A percentile compares a stretch with the other conserved stretches of the same genome.
These are phyloP conservation scores for Saturnispora galanensis DNA, from an alignment of 805 yeast genomes.

Conservation along the genomic window DNA sequence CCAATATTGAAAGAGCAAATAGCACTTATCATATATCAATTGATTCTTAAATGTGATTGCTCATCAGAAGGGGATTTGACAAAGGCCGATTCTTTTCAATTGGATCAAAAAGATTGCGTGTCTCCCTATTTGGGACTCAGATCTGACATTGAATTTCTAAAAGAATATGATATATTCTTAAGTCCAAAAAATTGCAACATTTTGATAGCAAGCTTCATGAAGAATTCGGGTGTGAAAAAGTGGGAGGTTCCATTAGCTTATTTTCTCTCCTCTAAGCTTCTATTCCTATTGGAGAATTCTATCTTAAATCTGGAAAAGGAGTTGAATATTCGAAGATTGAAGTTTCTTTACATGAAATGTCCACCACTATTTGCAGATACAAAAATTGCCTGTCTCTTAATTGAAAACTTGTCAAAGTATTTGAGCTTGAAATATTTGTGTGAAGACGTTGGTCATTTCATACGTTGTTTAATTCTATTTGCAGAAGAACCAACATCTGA, in stretches of 20 bases:
- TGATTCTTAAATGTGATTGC: conserved; percentile 33
- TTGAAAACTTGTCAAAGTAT: conserved; percentile 10
- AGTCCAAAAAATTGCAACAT: conserved; percentile 7
- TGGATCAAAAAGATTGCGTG: neutral
- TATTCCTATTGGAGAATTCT: conserved; percentile 19
- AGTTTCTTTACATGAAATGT: conserved; percentile 27
- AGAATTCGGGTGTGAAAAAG: conserved; percentile 12
- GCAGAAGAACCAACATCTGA: conserved; percentile 3
- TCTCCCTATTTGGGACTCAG: neutral
- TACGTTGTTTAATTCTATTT: conserved; percentile 16
- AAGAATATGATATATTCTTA: conserved; percentile 15
- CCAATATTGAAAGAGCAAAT: conserved; percentile 18
- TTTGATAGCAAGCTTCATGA: conserved; percentile 9
- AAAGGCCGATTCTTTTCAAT: neutral
- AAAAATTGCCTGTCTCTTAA: conserved; percentile 13
- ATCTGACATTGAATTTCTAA: conserved; percentile 6
- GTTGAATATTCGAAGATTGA: conserved; percentile 28
- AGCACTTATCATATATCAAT: conserved; percentile 27
- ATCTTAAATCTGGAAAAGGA: conserved; percentile 19
- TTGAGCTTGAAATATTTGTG: conserved; percentile 15
- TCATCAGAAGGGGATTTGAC: conserved; percentile 9
- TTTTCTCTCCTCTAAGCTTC: conserved; percentile 30
- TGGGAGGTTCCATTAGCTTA: conserved; percentile 30
- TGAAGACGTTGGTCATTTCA: conserved; percentile 22
- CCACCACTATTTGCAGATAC: conserved; percentile 10